These are phyloP conservation scores for Pulicaria dysenterica DNA, from an alignment of 129 eudicot species.

Conservation along the genomic window DNA sequence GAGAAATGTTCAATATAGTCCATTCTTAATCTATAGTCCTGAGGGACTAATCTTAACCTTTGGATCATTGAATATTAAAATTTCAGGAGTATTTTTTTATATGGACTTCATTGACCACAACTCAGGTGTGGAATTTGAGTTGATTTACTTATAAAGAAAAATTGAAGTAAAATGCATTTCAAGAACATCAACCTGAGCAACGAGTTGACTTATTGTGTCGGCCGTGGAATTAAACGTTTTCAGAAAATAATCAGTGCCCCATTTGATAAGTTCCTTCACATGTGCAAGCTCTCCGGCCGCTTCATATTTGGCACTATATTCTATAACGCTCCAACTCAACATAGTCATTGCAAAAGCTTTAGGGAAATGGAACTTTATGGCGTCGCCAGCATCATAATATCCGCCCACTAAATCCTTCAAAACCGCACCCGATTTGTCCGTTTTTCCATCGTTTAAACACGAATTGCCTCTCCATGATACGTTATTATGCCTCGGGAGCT, in stretches of 20 bases:
- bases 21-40: too few species aligned
- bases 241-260: constrained; percentile 95
- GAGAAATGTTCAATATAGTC: too few species aligned
- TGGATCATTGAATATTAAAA: too few species aligned
- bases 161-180: too few species aligned
- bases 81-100: too few species aligned
- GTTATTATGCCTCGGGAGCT: constrained; percentile 77
- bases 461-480: constrained; percentile 94
- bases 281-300: constrained; percentile 90
- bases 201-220: constrained; percentile 71
- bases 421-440: constrained; percentile 45
- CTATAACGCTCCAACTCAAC: constrained; percentile 98
- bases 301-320: constrained; percentile 87
- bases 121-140: background rate
- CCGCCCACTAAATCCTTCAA: constrained; percentile 79
- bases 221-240: constrained; percentile 83
- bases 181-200: constrained; percentile 59
- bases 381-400: constrained; percentile 93
- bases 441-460: constrained; percentile 68
- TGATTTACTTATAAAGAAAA: background rate
- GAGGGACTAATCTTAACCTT: too few species aligned
- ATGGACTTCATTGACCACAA: too few species aligned
- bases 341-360: constrained; percentile 87
- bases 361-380: constrained; percentile 91
- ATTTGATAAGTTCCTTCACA: constrained; percentile 74